phyloP scores from a whole-genome alignment of 1,284 basidiomycete genomes.

The Xanthoconium separans region DNA sequence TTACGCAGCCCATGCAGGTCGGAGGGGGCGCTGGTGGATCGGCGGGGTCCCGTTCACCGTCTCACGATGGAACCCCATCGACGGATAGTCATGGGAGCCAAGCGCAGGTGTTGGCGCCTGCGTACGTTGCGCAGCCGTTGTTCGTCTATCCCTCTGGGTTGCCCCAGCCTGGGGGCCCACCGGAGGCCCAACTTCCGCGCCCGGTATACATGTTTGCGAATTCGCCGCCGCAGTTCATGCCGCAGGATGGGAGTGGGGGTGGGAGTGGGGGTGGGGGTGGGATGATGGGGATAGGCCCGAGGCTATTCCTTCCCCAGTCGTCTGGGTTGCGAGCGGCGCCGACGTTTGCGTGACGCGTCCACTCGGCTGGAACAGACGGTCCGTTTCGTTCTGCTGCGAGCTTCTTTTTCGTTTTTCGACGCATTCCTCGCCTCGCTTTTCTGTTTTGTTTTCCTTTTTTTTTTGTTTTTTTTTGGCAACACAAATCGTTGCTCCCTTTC shows the following conservation, averaged over 20 bases:
- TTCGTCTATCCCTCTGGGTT: constrained; percentile 33
- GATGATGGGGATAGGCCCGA: constrained; percentile 9
- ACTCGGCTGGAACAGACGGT: too few relatives aligned
- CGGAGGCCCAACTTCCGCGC: constrained; percentile 22
- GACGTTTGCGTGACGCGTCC: constrained; percentile 20
- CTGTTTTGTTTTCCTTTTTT: too few relatives aligned
- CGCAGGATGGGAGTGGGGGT: constrained; percentile 21
- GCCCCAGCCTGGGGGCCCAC: constrained; percentile 29
- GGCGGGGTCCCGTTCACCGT: constrained; percentile 28
- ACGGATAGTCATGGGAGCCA: constrained; percentile 34
- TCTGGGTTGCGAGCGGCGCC: constrained; percentile 29
- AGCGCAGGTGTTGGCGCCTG: constrained; percentile 27
- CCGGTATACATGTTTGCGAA: constrained; percentile 33
- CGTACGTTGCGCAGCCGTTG: constrained; percentile 33
- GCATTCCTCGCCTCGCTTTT: too few relatives aligned
- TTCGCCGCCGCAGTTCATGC: constrained; percentile 26
- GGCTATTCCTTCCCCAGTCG: constrained; percentile 26
- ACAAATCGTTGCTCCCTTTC: too few relatives aligned
- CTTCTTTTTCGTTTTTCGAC: too few relatives aligned
- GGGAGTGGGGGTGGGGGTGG: neutral
- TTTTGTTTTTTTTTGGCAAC: too few relatives aligned
- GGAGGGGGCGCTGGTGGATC: constrained; percentile 15
- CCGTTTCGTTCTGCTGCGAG: too few relatives aligned
- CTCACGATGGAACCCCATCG: constrained; percentile 28
- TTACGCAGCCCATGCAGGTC: constrained; percentile 19